Evolutionary conservation across 768 basidiomycete species (phyloP).

Genomic region (Auriscalpium orientale): DNA sequence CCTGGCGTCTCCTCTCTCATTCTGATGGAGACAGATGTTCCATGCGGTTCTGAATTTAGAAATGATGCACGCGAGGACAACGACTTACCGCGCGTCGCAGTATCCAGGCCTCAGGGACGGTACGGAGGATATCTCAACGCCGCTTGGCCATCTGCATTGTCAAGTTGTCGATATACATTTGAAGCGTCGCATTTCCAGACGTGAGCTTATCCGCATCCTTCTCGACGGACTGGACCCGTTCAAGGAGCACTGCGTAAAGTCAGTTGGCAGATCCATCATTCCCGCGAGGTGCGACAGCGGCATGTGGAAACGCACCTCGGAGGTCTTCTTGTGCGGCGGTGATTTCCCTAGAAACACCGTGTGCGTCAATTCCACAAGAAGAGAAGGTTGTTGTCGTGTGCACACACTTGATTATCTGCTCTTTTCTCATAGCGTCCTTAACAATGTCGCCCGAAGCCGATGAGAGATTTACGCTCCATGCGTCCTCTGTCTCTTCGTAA

Average conservation of each 20-base stretch:
- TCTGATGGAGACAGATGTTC: too few species aligned
- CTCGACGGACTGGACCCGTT: conserved; percentile 62
- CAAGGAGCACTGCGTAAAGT: conserved; percentile 46
- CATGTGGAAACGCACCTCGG: conserved; percentile 41
- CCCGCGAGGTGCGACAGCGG: not conserved
- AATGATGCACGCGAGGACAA: too few species aligned
- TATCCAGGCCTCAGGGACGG: too few species aligned
- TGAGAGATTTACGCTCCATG: conserved; percentile 18
- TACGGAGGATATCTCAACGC: conserved; percentile 32
- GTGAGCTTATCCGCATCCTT: conserved; percentile 73
- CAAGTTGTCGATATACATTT: conserved; percentile 86
- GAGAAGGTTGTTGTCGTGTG: not conserved
- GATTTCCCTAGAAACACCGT: conserved; percentile 50
- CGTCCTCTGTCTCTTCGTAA: conserved; percentile 12
- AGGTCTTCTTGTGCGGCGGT: conserved; percentile 69
- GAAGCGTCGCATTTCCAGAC: conserved; percentile 74
- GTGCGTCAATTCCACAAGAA: not conserved
- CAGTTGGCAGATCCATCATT: not conserved
- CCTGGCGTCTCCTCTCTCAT: too few species aligned
- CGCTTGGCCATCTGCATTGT: conserved; percentile 83
- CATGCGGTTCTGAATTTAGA: too few species aligned
- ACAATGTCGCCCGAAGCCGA: conserved; percentile 53
- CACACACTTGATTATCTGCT: conserved; percentile 67
- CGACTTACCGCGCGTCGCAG: too few species aligned
- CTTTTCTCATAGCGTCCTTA: conserved; percentile 70